Evolutionary conservation across 805 yeast genomes (phyloP), one percentile per base, ranked within the genome.

Genomic region (Ogataea sp.): DNA sequence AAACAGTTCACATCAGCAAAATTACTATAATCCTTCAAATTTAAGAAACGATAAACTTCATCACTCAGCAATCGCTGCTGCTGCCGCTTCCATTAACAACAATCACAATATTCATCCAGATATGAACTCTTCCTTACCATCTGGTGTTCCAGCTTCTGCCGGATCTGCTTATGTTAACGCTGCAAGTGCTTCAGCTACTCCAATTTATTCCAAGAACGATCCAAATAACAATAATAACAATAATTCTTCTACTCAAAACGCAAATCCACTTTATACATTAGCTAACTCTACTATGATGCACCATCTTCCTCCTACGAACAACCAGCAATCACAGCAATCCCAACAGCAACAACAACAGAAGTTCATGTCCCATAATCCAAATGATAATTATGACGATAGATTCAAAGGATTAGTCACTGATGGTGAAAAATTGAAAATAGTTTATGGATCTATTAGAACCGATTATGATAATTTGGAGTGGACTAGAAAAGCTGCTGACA

Each of bases 201-300:
- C 35, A 23, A 21, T 16, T 14, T 33, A 33, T 23, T 9, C 29
- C 4, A 20, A 31, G n/a, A 20, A n/a, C 38, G 29, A 4, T 37
- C 36, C 29, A 11, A 20, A 31, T 17, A 20, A n/a, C 38, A 32
- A 4, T 37, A 38, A 20, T 39, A 42, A 35, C 50, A 44, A 16
- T 41, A 45, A 24, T 37, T 29, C 33, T 18, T 11, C 9, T 7
- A 21, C 23, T 25, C 28, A 20, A 25, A 43, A 45, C 25, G 46
- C 46, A 4, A 58, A 56, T 39, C 61, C 61, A 3, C 41, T 57
- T 18, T 48, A 52, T 24, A 56, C 61, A 9, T 44, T 56, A 24
- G 61, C 61, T 9, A 55, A 58, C 34, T 56, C 61, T 2, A 25
- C 37, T n/a, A 18, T 25, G 7, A 32, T 32, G 34, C 34, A 32